phyloP scores from a whole-genome alignment of 129 eudicot species.

The Saposhnikovia divaricata region DNA sequence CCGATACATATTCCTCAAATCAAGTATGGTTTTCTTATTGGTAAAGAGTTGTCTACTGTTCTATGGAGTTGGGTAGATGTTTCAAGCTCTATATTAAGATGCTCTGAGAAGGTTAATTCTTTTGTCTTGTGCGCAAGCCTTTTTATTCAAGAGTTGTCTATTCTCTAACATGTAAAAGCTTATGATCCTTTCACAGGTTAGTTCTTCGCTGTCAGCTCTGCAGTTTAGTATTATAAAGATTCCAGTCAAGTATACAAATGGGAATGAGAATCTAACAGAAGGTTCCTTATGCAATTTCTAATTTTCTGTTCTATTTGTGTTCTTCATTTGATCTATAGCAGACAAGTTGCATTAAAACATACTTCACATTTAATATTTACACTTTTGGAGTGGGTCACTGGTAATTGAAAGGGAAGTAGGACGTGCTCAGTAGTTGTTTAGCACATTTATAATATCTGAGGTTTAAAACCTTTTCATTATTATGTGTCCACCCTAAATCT shows the following conservation, averaged over 20 bases:
- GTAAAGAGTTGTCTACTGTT: conserved; percentile 33
- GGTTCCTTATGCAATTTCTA: conserved; percentile 29
- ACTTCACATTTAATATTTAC: background rate
- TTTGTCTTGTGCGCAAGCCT: background rate
- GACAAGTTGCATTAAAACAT: background rate
- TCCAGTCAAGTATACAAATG: conserved; percentile 48
- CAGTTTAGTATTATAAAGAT: conserved; percentile 59
- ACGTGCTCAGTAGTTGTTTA: background rate
- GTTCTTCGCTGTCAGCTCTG: conserved; percentile 46
- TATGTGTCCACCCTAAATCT: background rate
- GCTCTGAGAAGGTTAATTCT: conserved; percentile 49
- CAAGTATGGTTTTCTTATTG: conserved; percentile 48
- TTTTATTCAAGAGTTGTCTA: background rate
- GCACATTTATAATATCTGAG: background rate
- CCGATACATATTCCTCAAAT: conserved; percentile 70
- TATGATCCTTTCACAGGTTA: conserved; percentile 44
- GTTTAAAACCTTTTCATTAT: background rate
- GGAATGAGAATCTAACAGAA: conserved; percentile 32
- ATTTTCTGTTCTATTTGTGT: background rate
- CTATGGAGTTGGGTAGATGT: conserved; percentile 76
- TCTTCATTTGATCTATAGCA: background rate
- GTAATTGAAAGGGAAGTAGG: background rate
- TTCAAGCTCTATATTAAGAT: conserved; percentile 51
- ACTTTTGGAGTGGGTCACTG: background rate
- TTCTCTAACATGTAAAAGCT: background rate